phyloP scores from a whole-genome alignment of 192 early-diverging fungal genomes.

The Dissophora ornata region DNA sequence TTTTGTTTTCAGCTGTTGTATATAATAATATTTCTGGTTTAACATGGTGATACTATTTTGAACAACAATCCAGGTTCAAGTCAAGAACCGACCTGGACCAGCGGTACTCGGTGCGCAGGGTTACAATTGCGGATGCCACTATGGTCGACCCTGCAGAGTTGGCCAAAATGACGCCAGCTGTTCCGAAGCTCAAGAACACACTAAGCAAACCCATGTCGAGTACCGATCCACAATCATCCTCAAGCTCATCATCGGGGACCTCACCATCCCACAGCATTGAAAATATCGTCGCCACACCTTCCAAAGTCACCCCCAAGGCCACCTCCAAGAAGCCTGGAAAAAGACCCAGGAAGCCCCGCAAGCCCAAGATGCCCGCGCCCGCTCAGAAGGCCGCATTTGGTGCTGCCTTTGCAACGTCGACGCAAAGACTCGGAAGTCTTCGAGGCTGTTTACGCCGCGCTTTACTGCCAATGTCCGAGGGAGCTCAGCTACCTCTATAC shows the following conservation, averaged over 20 bases:
- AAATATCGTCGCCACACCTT: too few species aligned
- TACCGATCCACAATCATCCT: too few species aligned
- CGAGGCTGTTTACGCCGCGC: not conserved
- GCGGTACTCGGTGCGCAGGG: not conserved
- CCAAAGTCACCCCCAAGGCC: too few species aligned
- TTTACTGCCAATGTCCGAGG: not conserved
- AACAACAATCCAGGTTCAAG: conserved; percentile 3
- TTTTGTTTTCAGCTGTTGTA: too few species aligned
- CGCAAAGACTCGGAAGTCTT: conserved; percentile 1
- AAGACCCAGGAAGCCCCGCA: not conserved
- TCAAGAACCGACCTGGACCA: not conserved
- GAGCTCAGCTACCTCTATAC: too few species aligned
- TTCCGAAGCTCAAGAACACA: not conserved
- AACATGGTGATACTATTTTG: too few species aligned
- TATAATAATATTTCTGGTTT: too few species aligned
- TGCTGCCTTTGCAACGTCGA: not conserved
- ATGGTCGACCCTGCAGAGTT: not conserved
- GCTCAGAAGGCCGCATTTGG: not conserved
- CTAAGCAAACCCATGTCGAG: too few species aligned
- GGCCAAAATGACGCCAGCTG: not conserved
- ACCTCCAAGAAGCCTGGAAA: not conserved
- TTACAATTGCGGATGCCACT: not conserved
- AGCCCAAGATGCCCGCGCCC: not conserved
- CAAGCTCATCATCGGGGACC: too few species aligned
- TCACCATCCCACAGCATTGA: too few species aligned